phyloP scores from a whole-genome alignment of 768 basidiomycete species.

The Podaxis carcinomalis region DNA sequence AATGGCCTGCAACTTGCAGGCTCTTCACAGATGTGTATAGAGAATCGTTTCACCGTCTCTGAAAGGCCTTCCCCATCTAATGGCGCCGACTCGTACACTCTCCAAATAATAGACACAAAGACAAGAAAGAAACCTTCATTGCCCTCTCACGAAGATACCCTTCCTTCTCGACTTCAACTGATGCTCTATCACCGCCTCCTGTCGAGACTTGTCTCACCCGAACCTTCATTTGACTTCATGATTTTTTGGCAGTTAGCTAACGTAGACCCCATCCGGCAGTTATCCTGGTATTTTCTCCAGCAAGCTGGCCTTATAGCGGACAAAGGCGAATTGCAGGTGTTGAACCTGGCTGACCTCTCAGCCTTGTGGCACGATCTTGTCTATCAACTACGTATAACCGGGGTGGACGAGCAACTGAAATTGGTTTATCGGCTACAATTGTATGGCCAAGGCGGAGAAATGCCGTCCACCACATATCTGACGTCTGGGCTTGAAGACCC shows the following conservation, averaged over 20 bases:
- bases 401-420: constrained; percentile 38
- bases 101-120: constrained; percentile 66
- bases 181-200: constrained; percentile 77
- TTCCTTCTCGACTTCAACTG: constrained; percentile 62
- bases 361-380: constrained; percentile 26
- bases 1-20: neutral
- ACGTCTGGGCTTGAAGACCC: neutral
- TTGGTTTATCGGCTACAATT: constrained; percentile 47
- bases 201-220: constrained; percentile 38
- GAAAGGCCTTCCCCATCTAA: neutral
- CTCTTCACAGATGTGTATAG: neutral
- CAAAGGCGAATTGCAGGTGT: constrained; percentile 15
- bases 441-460: constrained; percentile 14
- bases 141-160: constrained; percentile 55
- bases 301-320: constrained; percentile 31
- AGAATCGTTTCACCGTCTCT: neutral
- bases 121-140: constrained; percentile 48
- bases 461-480: constrained; percentile 7
- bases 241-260: constrained; percentile 46
- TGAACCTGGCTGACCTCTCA: constrained; percentile 37
- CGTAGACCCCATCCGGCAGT: constrained; percentile 35
- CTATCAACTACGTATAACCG: constrained; percentile 21
- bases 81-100: constrained; percentile 16
- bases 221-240: constrained; percentile 47
- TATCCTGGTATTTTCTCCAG: constrained; percentile 49